Evolutionary conservation across 2,329 filamentous ascomycete species (phyloP).

Genomic region (Sporothrix brasiliensis): DNA sequence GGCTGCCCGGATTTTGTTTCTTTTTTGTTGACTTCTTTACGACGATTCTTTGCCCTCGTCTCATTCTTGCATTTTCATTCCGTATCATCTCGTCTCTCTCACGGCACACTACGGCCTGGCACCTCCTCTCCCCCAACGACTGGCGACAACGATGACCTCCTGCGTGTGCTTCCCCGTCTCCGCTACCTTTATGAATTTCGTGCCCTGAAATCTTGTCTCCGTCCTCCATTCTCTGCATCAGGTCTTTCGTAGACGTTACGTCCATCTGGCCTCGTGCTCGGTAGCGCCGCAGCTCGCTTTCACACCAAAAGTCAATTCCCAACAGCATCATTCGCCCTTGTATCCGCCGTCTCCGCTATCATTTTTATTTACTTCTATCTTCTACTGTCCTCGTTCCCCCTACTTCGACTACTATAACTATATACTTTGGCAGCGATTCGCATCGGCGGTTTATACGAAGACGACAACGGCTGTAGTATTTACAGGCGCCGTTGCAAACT

Average conservation of each 20-base stretch:
- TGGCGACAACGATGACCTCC: constrained; percentile 28
- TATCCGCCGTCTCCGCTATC: not conserved
- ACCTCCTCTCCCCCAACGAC: not conserved
- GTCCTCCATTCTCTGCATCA: not conserved
- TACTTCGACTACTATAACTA: constrained; percentile 33
- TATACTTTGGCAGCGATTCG: not conserved
- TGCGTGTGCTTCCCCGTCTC: constrained; percentile 1
- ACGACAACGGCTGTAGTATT: not conserved
- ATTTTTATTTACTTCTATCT: not conserved
- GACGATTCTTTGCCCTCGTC: too few relatives aligned
- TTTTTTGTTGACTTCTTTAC: not conserved
- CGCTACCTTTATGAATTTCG: constrained; percentile 24
- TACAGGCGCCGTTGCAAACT: not conserved
- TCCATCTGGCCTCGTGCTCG: not conserved
- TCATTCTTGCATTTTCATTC: not conserved
- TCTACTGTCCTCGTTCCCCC: not conserved
- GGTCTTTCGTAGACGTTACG: not conserved
- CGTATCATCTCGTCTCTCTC: not conserved
- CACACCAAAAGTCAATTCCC: not conserved
- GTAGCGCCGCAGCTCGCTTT: not conserved
- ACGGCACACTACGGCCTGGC: not conserved
- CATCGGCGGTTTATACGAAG: not conserved
- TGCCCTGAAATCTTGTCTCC: constrained; percentile 23
- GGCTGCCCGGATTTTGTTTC: constrained; percentile 1
- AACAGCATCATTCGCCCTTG: not conserved